A percentile compares a stretch with the other conserved stretches of the same genome.
Conservation (phyloP, 192 early-diverging fungal species). For the Backusella parvicylindrica region DNA sequence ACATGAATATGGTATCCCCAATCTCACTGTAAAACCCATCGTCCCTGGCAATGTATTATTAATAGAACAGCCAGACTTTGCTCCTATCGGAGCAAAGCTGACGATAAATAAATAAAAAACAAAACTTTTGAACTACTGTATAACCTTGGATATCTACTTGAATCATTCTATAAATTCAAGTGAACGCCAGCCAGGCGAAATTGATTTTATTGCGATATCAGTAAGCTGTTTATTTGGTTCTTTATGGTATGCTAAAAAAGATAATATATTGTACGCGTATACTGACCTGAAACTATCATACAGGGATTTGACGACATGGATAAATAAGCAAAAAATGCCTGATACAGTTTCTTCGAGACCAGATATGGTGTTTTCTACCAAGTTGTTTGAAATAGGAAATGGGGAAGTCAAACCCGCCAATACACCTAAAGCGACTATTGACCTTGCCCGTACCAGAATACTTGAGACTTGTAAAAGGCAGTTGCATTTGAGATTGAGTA, state of each 20-base stretch:
- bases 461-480: slow-evolving; percentile 9
- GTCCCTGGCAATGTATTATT: no score
- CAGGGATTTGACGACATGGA: slow-evolving; percentile 1
- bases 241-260: not conserved
- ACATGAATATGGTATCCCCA: no score
- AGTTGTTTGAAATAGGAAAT: not conserved
- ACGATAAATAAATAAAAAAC: no score
- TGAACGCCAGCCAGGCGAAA: not conserved
- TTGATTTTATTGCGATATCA: slow-evolving; percentile 5
- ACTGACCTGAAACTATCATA: no score
- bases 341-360: slow-evolving; percentile 10
- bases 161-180: not conserved
- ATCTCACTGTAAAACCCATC: no score
- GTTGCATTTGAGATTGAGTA: not conserved
- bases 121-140: not conserved
- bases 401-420: slow-evolving; percentile 5
- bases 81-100: no score
- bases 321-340: slow-evolving; percentile 11
- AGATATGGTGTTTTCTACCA: not conserved
- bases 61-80: no score
- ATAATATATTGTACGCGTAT: no score
- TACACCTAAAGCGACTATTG: slow-evolving; percentile 1
- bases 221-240: not conserved
- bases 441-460: slow-evolving; percentile 2
- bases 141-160: not conserved